Percentiles rank a stretch among this genome's conserved stretches.
phyloP scores from a whole-genome alignment of 768 basidiomycete species.

The Tricholoma furcatifolium region DNA sequence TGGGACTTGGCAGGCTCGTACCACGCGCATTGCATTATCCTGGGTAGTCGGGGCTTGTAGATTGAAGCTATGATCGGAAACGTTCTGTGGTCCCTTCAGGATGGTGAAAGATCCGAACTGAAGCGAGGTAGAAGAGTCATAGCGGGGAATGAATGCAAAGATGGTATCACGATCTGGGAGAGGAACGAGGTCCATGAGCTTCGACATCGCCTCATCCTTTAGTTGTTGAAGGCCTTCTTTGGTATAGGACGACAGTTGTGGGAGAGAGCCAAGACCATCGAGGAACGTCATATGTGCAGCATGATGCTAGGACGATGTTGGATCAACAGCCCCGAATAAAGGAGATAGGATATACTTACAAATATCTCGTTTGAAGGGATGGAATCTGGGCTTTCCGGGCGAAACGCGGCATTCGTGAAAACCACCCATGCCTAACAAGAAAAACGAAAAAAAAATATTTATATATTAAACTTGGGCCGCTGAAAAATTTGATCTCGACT shows the following conservation, averaged over 20 bases:
- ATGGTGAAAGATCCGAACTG: constrained; percentile 78
- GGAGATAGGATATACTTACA: constrained; percentile 41
- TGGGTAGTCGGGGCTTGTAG: constrained; percentile 86
- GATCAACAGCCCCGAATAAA: background rate
- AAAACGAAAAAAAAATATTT: background rate
- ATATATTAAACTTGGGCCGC: background rate
- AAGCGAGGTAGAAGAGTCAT: constrained; percentile 36
- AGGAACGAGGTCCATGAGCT: constrained; percentile 59
- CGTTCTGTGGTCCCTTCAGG: constrained; percentile 47
- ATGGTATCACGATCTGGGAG: constrained; percentile 28
- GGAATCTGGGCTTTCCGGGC: constrained; percentile 22
- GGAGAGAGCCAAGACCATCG: constrained; percentile 82
- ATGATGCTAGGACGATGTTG: constrained; percentile 63
- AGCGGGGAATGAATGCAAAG: constrained; percentile 21
- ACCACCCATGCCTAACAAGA: constrained; percentile 80
- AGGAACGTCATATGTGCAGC: constrained; percentile 91
- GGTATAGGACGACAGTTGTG: constrained; percentile 69
- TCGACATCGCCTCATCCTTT: constrained; percentile 51
- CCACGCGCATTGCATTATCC: constrained; percentile 83
- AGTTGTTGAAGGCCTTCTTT: constrained; percentile 56
- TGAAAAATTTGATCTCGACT: constrained; percentile 19
- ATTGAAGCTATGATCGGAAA: constrained; percentile 56
- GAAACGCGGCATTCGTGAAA: constrained; percentile 72
- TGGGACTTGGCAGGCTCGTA: constrained; percentile 83
- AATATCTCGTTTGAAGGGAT: constrained; percentile 58